These are phyloP conservation scores for Russula brevipes DNA, from an alignment of 768 basidiomycete species.

Conservation along the genomic window DNA sequence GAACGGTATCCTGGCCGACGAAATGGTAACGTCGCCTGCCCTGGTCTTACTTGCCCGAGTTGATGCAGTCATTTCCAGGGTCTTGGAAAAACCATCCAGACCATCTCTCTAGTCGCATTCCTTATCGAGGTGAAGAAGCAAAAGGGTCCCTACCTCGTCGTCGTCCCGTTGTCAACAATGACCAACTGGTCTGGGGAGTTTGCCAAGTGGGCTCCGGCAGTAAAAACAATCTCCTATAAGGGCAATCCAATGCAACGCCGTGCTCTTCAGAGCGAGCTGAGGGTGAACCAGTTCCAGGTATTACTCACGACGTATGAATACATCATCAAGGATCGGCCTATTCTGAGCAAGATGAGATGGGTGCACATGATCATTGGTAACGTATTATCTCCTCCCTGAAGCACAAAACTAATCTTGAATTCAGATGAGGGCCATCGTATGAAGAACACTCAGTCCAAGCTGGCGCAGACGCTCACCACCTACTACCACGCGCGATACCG, in stretches of 20 bases:
- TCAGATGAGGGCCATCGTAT: constrained; percentile 94
- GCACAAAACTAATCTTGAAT: constrained; percentile 5
- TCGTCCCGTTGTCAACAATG: constrained; percentile 93
- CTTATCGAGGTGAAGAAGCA: constrained; percentile 88
- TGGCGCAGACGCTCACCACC: constrained; percentile 82
- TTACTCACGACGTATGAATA: constrained; percentile 94
- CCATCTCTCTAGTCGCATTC: constrained; percentile 92
- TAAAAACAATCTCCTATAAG: constrained; percentile 81
- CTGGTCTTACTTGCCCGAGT: not conserved
- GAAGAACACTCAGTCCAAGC: constrained; percentile 92
- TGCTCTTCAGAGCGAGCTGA: constrained; percentile 68
- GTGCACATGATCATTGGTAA: constrained; percentile 94
- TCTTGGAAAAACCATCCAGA: constrained; percentile 93
- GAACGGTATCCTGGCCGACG: constrained; percentile 92
- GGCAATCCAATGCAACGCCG: constrained; percentile 84
- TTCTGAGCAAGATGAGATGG: constrained; percentile 90
- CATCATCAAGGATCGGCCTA: constrained; percentile 93
- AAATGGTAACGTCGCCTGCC: constrained; percentile 57
- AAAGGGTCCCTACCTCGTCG: constrained; percentile 91
- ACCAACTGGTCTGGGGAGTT: constrained; percentile 98
- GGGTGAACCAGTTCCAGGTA: constrained; percentile 83
- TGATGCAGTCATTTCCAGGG: constrained; percentile 45
- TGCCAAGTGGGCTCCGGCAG: constrained; percentile 90
- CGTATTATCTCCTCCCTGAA: constrained; percentile 26
- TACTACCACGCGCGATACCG: constrained; percentile 92